Evolutionary conservation across 208 protist species (phyloP).

Genomic region (Angomonas deanei): DNA sequence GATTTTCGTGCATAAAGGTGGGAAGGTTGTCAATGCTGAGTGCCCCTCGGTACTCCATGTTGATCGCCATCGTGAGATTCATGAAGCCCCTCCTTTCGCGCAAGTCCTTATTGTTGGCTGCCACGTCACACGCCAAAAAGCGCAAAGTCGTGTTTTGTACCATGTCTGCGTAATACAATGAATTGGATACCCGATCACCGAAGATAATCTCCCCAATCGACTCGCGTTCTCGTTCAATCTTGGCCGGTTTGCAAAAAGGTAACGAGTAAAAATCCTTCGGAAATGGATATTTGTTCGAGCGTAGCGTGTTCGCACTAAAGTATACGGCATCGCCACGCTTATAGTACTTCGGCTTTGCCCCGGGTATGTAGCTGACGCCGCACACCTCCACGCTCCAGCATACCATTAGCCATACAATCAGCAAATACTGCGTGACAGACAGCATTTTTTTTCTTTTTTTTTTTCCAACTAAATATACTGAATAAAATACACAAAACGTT

Average conservation of each 20-base stretch:
- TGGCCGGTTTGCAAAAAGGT: conserved; percentile 49
- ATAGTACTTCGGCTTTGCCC: conserved; percentile 48
- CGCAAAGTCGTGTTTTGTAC: conserved; percentile 11
- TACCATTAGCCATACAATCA: not conserved
- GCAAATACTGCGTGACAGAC: not conserved
- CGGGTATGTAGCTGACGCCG: conserved; percentile 56
- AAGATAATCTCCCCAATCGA: conserved; percentile 76
- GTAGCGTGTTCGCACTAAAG: conserved; percentile 68
- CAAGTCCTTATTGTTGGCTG: conserved; percentile 22
- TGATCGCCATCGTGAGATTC: conserved; percentile 49
- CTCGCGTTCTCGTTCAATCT: conserved; percentile 25
- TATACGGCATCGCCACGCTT: conserved; percentile 24
- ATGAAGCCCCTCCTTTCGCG: conserved; percentile 5
- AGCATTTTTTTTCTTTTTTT: not conserved
- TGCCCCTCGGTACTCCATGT: conserved; percentile 70
- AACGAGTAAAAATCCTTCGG: conserved; percentile 65
- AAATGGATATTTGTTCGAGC: conserved; percentile 57
- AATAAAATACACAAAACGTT: not conserved
- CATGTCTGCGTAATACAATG: conserved; percentile 66
- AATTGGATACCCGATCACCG: conserved; percentile 69
- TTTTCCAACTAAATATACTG: not conserved
- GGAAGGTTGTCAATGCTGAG: conserved; percentile 86
- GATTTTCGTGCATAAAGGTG: conserved; percentile 30
- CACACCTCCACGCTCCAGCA: not conserved
- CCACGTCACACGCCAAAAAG: conserved; percentile 26